These are phyloP conservation scores for Sordariomycetes sp. DNA, from an alignment of 2,329 filamentous ascomycete species.

Conservation along the genomic window DNA sequence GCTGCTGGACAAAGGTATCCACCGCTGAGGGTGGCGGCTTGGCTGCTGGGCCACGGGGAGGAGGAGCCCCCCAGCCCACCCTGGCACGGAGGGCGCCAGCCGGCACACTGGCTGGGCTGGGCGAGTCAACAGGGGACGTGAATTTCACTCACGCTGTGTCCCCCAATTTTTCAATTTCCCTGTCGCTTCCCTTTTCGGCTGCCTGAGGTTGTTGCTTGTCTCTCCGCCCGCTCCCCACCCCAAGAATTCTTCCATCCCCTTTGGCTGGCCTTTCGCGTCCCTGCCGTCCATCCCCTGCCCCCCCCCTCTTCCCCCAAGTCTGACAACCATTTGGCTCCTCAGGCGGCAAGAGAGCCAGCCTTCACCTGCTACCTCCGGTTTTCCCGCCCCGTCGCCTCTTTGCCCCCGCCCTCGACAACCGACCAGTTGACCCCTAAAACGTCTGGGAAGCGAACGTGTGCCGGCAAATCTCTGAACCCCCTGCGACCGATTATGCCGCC, in stretches of 20 bases:
- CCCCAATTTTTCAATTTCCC: background rate
- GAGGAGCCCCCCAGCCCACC: background rate
- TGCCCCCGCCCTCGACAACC: background rate
- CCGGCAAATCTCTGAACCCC: background rate
- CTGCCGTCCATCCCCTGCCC: background rate
- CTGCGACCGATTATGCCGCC: conserved; percentile 1
- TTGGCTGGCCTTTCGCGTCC: background rate
- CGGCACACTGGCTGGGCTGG: background rate
- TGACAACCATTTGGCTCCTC: background rate
- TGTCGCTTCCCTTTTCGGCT: background rate
- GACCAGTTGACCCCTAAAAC: background rate
- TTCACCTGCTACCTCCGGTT: background rate
- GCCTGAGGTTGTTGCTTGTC: background rate
- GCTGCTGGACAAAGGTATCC: background rate
- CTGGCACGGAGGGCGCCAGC: background rate
- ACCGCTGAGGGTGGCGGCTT: background rate
- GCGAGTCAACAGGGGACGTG: background rate
- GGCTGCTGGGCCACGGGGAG: background rate
- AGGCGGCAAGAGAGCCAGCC: background rate
- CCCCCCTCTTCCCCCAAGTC: background rate
- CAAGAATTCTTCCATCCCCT: background rate
- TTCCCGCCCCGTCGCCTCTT: background rate
- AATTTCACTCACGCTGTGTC: background rate
- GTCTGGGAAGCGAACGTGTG: background rate
- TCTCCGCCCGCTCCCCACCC: background rate